Evolutionary conservation across 805 yeast genomes (phyloP), one percentile per base, ranked within the genome.

Genomic region (Sugiyamaella chiloensis): DNA sequence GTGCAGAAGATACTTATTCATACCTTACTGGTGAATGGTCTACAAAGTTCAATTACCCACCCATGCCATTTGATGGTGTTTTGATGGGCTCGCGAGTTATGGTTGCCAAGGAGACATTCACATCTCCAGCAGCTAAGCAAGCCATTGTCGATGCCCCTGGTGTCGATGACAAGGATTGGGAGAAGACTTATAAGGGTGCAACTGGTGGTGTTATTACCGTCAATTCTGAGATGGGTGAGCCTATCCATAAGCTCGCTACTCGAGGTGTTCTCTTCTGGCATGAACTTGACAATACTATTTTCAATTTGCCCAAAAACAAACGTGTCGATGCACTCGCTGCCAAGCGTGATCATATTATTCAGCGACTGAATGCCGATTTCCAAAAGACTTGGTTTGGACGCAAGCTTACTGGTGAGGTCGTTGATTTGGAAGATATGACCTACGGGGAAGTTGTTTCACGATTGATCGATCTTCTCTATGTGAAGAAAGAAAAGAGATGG

Each of bases 201-300:
- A 83, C 97, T 52, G 99, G 99, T 74, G 99, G 99, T 70, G 81
- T 93, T 57, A 75, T 93, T 59, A 91, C 99, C 47, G 99, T 93
- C 53, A 78, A 87, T 66, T 91, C 98, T 14, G 99, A 93, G 75
- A 93, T 93, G 99, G 99, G 99, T 66, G 99, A 93, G 75, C 99
- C 99, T 63, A 93, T 93, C 64, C 99, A 93, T 72, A 93, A 93
- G 75, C 79, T 93, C 58, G 98, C 99, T 24, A 93, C 99, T 50
- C 84, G 99, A 68, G 97, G 96, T 76, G 98, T 93, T 52, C 66
- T 87, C 70, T 81, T 93, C 67, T 93, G 99, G 99, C 87, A 88
- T 67, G 98, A 93, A 72, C 75, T 93, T 73, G 99, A 93, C 70
- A 91, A 87, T 58, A 87, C 96, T 40, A 80, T 93, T 59, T 91